A percentile compares a stretch with the other conserved stretches of the same genome.
phyloP scores from a whole-genome alignment of 495 filamentous ascomycete genomes.

The Polyplosphaeria fusca region DNA sequence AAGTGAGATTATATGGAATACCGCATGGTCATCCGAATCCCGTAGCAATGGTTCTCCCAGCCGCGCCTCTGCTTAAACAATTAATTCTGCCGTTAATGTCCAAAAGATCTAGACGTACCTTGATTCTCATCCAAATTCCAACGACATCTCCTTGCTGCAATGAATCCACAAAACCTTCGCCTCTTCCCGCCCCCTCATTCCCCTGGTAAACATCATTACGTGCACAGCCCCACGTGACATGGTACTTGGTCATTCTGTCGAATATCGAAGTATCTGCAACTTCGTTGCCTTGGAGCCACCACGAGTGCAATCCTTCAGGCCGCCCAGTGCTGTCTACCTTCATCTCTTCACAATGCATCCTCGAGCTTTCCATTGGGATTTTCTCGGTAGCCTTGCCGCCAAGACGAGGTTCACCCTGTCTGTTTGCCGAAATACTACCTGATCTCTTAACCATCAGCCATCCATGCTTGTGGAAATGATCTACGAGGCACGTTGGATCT shows the following conservation, averaged over 20 bases:
- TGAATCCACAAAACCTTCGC: constrained; percentile 4
- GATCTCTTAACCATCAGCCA: neutral
- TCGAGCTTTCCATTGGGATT: neutral
- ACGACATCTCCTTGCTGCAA: constrained; percentile 6
- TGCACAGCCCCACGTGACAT: constrained; percentile 3
- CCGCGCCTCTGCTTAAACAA: neutral
- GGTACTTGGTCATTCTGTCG: constrained; percentile 15
- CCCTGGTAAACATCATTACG: neutral
- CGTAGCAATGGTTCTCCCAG: neutral
- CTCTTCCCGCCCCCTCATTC: constrained; percentile 5
- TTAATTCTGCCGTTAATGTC: neutral
- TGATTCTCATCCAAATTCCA: constrained; percentile 1
- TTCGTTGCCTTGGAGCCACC: constrained; percentile 11
- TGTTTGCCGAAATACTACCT: neutral
- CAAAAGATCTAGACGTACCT: neutral
- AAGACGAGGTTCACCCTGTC: neutral
- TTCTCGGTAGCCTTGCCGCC: neutral
- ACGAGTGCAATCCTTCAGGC: neutral
- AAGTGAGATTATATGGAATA: neutral
- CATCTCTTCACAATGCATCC: neutral
- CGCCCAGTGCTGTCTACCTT: neutral
- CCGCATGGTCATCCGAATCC: neutral
- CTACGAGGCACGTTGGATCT: neutral
- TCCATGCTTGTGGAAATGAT: neutral
- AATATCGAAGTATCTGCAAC: constrained; percentile 6